Conservation (phyloP, 345 rosid genomes). For the Zanthoxylum bungeanum region DNA sequence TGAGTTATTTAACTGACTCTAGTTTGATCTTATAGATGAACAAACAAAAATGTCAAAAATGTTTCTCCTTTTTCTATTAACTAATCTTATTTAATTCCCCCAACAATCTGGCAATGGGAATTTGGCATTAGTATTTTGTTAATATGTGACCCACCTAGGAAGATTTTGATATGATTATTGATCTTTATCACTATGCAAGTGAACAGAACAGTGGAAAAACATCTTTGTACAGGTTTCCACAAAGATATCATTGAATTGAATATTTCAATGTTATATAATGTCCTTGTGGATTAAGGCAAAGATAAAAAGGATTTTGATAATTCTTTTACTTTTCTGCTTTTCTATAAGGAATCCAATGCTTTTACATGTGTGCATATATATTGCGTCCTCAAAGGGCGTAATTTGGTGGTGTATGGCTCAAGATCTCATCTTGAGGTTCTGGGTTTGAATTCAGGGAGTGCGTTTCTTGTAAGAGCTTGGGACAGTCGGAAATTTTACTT, state of each 20-base stretch:
- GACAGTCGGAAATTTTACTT: too few species aligned
- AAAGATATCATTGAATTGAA: slow-evolving; percentile 4
- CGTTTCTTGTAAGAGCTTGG: too few species aligned
- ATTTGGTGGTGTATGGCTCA: too few species aligned
- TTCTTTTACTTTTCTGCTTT: not conserved
- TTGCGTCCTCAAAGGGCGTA: too few species aligned
- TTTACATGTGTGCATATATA: too few species aligned
- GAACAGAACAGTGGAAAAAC: not conserved
- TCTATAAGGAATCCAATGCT: slow-evolving; percentile 36
- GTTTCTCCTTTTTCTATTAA: not conserved
- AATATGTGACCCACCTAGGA: not conserved
- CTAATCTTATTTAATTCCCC: not conserved
- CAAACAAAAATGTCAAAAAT: not conserved
- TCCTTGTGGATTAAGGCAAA: not conserved
- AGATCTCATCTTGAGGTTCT: too few species aligned
- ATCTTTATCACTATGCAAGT: too few species aligned
- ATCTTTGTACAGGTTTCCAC: not conserved
- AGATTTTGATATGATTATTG: too few species aligned
- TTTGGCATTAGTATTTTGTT: not conserved
- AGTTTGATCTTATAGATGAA: not conserved
- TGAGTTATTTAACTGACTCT: too few species aligned
- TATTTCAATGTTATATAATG: not conserved
- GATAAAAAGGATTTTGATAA: slow-evolving; percentile 4
- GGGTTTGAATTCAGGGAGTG: too few species aligned
- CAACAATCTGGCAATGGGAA: not conserved